A percentile compares a stretch with the other conserved stretches of the same genome.
Conservation (phyloP, 495 filamentous ascomycete species). For the Hypoxylon lienhwacheense region DNA sequence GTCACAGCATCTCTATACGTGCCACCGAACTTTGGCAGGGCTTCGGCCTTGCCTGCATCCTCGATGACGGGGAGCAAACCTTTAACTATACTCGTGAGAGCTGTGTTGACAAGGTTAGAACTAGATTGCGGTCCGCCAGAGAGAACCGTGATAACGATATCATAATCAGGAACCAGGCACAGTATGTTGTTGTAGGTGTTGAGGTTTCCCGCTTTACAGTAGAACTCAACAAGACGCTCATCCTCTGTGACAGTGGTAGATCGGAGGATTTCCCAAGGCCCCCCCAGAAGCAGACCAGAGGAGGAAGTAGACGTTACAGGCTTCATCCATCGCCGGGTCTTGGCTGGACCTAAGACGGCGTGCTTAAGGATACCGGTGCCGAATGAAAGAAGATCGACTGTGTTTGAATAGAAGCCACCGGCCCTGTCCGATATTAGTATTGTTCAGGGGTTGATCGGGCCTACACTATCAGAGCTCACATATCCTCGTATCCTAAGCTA, state of each 20-base stretch:
- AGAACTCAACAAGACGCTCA: constrained; percentile 52
- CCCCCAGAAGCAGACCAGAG: constrained; percentile 47
- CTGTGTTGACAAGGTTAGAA: constrained; percentile 19
- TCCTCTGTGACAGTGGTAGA: constrained; percentile 41
- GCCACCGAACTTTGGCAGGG: constrained; percentile 42
- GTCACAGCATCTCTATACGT: constrained; percentile 39
- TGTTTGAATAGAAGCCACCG: constrained; percentile 57
- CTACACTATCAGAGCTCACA: constrained; percentile 45
- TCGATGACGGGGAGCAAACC: constrained; percentile 51
- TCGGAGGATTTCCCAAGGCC: constrained; percentile 60
- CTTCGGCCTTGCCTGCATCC: constrained; percentile 48
- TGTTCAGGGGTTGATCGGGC: constrained; percentile 2
- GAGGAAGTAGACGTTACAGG: constrained; percentile 53
- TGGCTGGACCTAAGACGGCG: constrained; percentile 43
- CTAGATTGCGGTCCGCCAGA: constrained; percentile 42
- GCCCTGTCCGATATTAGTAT: constrained; percentile 20
- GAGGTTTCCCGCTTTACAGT: constrained; percentile 58
- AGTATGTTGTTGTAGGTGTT: constrained; percentile 50
- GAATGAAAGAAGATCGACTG: constrained; percentile 54
- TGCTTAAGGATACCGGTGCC: constrained; percentile 55
- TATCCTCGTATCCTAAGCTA: constrained; percentile 47
- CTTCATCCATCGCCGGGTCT: constrained; percentile 61
- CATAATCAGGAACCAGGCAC: constrained; percentile 55
- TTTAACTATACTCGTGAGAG: constrained; percentile 43
- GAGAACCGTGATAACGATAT: constrained; percentile 53